Conservation (phyloP, 192 early-diverging fungal species). For the Gamsiella multidivaricata region DNA sequence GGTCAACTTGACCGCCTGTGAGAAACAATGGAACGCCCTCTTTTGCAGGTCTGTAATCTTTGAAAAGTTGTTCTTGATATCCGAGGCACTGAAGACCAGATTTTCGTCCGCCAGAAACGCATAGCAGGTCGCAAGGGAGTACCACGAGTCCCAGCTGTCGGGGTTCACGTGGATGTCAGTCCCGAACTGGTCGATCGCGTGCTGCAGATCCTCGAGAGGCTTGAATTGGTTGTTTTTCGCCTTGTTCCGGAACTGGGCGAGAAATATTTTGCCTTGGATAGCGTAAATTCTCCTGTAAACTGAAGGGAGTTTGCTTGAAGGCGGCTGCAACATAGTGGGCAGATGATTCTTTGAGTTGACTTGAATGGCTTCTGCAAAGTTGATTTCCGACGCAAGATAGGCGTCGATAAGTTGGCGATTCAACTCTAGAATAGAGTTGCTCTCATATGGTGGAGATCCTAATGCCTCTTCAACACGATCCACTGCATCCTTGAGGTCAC, state of each 20-base stretch:
- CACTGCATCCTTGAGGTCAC: slow-evolving; percentile 69
- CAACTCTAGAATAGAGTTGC: slow-evolving; percentile 47
- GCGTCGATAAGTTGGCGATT: slow-evolving; percentile 52
- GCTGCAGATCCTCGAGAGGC: slow-evolving; percentile 65
- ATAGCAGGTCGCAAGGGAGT: slow-evolving; percentile 68
- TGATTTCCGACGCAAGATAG: slow-evolving; percentile 52
- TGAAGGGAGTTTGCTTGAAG: slow-evolving; percentile 38
- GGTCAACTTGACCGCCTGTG: slow-evolving; percentile 53
- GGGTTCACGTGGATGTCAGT: slow-evolving; percentile 70
- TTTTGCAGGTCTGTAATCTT: slow-evolving; percentile 70
- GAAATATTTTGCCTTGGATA: slow-evolving; percentile 66
- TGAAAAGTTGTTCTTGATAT: slow-evolving; percentile 61
- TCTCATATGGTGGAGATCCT: slow-evolving; percentile 63
- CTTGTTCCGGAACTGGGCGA: slow-evolving; percentile 61
- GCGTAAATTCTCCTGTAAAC: slow-evolving; percentile 69
- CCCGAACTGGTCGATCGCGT: slow-evolving; percentile 63
- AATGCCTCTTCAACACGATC: slow-evolving; percentile 66
- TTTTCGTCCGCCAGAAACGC: slow-evolving; percentile 72
- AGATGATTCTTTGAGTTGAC: slow-evolving; percentile 17
- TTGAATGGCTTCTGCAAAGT: slow-evolving; percentile 47
- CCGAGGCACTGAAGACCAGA: slow-evolving; percentile 67
- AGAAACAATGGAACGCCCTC: slow-evolving; percentile 75
- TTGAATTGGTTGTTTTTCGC: slow-evolving; percentile 61
- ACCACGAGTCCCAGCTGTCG: slow-evolving; percentile 69
- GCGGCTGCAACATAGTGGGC: slow-evolving; percentile 42